phyloP scores from a whole-genome alignment of 805 yeast species.

The Hanseniaspora guilliermondii region DNA sequence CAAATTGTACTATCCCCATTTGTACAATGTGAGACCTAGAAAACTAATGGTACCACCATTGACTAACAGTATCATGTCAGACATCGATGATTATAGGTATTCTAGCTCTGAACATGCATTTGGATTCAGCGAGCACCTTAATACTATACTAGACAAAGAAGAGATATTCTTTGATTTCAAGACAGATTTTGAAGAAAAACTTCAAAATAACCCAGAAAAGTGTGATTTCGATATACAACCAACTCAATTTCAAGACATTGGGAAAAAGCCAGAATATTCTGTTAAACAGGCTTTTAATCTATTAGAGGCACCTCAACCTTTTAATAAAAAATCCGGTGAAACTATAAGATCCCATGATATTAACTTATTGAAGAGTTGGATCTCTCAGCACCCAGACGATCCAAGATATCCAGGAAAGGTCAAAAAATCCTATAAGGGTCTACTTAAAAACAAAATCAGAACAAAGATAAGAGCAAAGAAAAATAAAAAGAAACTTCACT shows the following conservation, averaged over 20 bases:
- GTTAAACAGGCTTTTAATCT: conserved; percentile 46
- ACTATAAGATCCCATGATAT: conserved; percentile 83
- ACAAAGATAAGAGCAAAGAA: conserved; percentile 48
- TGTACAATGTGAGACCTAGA: conserved; percentile 68
- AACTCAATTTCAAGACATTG: conserved; percentile 34
- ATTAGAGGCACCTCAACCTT: conserved; percentile 80
- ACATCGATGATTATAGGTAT: conserved; percentile 34
- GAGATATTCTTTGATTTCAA: conserved; percentile 18
- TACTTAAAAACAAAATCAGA: conserved; percentile 62
- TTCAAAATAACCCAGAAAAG: conserved; percentile 16
- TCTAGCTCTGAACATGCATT: conserved; percentile 32
- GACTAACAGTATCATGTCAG: conserved; percentile 48
- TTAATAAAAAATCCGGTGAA: conserved; percentile 57
- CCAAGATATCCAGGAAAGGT: conserved; percentile 58
- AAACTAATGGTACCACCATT: conserved; percentile 52
- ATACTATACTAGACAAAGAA: conserved; percentile 31
- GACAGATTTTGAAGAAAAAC: conserved; percentile 27
- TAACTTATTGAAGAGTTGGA: conserved; percentile 73
- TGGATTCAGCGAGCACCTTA: conserved; percentile 39
- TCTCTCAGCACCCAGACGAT: conserved; percentile 51
- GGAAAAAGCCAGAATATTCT: conserved; percentile 21
- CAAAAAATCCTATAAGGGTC: conserved; percentile 75
- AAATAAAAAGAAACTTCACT: conserved; percentile 28
- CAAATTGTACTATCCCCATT: conserved; percentile 70
- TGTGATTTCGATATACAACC: conserved; percentile 33